Conservation (phyloP, 2,329 filamentous ascomycete genomes). For the Aspergillus fumigatiaffinis region DNA sequence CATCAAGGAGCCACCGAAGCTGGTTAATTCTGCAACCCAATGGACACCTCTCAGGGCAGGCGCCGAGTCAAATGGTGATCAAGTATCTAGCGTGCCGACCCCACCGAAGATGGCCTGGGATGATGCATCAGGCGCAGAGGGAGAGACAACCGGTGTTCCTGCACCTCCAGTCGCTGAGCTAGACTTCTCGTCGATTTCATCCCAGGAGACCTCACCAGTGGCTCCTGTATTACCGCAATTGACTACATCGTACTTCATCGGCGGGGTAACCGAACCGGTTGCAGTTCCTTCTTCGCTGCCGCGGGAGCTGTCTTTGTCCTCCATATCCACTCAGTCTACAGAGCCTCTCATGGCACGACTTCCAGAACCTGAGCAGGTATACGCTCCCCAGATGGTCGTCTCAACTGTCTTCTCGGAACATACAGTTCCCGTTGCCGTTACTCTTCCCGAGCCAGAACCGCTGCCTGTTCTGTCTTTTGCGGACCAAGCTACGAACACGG, state of each 20-base stretch:
- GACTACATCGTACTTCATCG: slow-evolving; percentile 29
- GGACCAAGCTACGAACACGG: slow-evolving; percentile 16
- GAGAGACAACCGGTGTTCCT: slow-evolving; percentile 11
- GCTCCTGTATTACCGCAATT: slow-evolving; percentile 40
- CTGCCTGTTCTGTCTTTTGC: slow-evolving; percentile 12
- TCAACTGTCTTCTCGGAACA: slow-evolving; percentile 16
- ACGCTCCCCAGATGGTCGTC: slow-evolving; percentile 17
- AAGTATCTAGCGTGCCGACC: slow-evolving; percentile 30
- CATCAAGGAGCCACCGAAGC: slow-evolving; percentile 17
- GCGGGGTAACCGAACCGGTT: slow-evolving; percentile 28
- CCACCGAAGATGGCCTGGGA: slow-evolving; percentile 42
- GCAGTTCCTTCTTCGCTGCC: slow-evolving; percentile 12
- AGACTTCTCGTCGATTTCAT: slow-evolving; percentile 29
- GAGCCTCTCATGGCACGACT: slow-evolving; percentile 18
- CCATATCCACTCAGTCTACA: slow-evolving; percentile 30
- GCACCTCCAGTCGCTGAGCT: slow-evolving; percentile 22
- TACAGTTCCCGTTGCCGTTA: slow-evolving; percentile 21
- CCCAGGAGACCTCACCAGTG: slow-evolving; percentile 34
- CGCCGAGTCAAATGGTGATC: slow-evolving; percentile 21
- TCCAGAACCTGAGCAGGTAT: slow-evolving; percentile 19
- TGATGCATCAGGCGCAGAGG: slow-evolving; percentile 15
- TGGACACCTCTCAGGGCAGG: slow-evolving; percentile 36
- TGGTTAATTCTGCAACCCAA: slow-evolving; percentile 41
- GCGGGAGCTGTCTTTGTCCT: slow-evolving; percentile 29
- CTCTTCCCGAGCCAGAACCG: slow-evolving; percentile 15